Conservation (phyloP, 2,329 filamentous ascomycete genomes). For the Aspergillus fumigatiaffinis region DNA sequence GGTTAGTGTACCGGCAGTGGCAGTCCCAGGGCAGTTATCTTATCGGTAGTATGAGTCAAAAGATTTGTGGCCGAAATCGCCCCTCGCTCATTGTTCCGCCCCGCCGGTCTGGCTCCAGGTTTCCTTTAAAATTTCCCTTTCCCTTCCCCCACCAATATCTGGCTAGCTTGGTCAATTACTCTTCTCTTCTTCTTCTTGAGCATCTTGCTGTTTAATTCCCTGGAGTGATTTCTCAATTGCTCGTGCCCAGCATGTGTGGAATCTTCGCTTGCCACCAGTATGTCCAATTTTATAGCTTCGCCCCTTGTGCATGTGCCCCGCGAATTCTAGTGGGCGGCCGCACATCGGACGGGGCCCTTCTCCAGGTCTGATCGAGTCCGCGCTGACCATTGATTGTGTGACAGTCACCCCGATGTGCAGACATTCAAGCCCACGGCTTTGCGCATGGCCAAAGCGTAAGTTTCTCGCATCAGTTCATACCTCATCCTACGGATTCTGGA, state of each 20-base stretch:
- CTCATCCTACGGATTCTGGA: slow-evolving; percentile 6
- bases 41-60: slow-evolving; percentile 26
- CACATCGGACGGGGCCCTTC: not conserved
- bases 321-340: slow-evolving; percentile 4
- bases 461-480: slow-evolving; percentile 21
- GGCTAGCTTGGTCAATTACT: slow-evolving; percentile 19
- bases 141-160: slow-evolving; percentile 9
- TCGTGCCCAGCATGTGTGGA: slow-evolving; percentile 73
- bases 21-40: slow-evolving; percentile 17
- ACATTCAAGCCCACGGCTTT: slow-evolving; percentile 95
- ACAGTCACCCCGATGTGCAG: slow-evolving; percentile 81
- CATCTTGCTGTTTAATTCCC: slow-evolving; percentile 9
- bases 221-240: slow-evolving; percentile 19
- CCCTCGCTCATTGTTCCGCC: slow-evolving; percentile 18
- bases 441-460: slow-evolving; percentile 90
- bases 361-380: slow-evolving; percentile 4
- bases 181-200: slow-evolving; percentile 9
- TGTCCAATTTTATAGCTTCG: slow-evolving; percentile 38
- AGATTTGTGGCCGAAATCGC: slow-evolving; percentile 25
- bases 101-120: slow-evolving; percentile 11
- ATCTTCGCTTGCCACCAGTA: slow-evolving; percentile 95
- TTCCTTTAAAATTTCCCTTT: slow-evolving; percentile 20
- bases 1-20: not conserved
- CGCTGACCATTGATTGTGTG: slow-evolving; percentile 15
- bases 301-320: slow-evolving; percentile 8